phyloP scores from a whole-genome alignment of 331 rosid species.

The Phaseolus coccineus region DNA sequence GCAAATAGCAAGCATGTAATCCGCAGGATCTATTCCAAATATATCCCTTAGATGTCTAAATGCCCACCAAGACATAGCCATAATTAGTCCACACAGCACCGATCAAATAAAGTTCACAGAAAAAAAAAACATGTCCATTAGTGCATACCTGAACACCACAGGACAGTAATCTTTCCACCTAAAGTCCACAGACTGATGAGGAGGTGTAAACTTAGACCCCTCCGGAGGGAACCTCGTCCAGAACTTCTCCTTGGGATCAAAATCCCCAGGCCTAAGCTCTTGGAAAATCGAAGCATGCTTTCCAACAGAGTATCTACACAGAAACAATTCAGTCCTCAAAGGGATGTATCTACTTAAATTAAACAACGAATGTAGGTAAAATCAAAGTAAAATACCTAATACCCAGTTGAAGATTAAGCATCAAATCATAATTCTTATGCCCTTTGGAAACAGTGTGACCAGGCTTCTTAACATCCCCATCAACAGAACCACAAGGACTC shows the following conservation, averaged over 20 bases:
- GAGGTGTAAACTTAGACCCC: constrained; percentile 63
- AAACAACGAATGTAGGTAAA: constrained; percentile 13
- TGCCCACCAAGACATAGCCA: constrained; percentile 39
- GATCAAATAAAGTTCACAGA: constrained; percentile 2
- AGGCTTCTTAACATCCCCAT: constrained; percentile 56
- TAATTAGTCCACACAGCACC: constrained; percentile 26
- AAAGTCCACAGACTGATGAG: constrained; percentile 60
- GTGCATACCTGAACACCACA: constrained; percentile 56
- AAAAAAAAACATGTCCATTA: background rate
- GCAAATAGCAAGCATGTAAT: constrained; percentile 66
- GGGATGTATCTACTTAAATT: background rate
- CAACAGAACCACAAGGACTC: constrained; percentile 47
- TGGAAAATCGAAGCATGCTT: constrained; percentile 48
- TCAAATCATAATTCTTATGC: constrained; percentile 63
- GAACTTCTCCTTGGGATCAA: constrained; percentile 63
- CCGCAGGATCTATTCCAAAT: constrained; percentile 62
- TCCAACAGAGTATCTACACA: constrained; percentile 54
- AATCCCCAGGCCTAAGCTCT: constrained; percentile 55
- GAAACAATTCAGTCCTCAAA: background rate
- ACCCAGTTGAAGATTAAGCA: constrained; percentile 63
- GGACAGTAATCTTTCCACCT: constrained; percentile 69
- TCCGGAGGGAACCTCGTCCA: constrained; percentile 65
- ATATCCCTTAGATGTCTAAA: constrained; percentile 63
- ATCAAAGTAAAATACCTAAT: constrained; percentile 42
- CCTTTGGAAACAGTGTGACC: constrained; percentile 55